Conservation (phyloP, 2,329 filamentous ascomycete species). For the Coniochaeta ligniaria region DNA sequence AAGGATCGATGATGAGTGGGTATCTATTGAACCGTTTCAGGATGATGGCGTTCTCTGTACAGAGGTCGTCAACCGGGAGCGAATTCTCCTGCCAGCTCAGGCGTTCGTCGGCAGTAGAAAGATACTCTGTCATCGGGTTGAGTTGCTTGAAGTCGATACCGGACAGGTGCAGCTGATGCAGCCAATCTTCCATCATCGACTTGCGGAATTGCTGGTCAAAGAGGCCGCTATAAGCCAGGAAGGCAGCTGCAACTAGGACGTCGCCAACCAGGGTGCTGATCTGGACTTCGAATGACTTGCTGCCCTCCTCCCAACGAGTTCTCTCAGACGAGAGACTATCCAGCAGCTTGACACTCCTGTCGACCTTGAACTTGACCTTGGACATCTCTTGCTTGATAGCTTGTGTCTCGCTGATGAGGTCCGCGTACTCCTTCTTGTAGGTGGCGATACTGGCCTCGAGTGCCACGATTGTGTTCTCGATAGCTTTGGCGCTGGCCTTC, state of each 20-base stretch:
- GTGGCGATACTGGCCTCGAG: slow-evolving; percentile 87
- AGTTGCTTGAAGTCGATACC: slow-evolving; percentile 88
- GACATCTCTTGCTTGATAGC: slow-evolving; percentile 97
- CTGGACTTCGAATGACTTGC: slow-evolving; percentile 96
- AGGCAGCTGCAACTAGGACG: slow-evolving; percentile 91
- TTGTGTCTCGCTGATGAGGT: slow-evolving; percentile 92
- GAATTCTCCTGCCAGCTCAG: slow-evolving; percentile 92
- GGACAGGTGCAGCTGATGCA: slow-evolving; percentile 87
- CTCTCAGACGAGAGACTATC: slow-evolving; percentile 94
- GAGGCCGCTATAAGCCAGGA: slow-evolving; percentile 91
- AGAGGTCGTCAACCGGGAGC: slow-evolving; percentile 91
- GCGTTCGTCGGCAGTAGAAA: slow-evolving; percentile 93
- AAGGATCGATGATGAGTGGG: slow-evolving; percentile 96
- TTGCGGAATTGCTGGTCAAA: slow-evolving; percentile 98
- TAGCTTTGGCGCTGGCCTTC: slow-evolving; percentile 86
- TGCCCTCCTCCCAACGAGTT: slow-evolving; percentile 90
- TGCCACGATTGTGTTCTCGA: slow-evolving; percentile 76
- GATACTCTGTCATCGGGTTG: slow-evolving; percentile 91
- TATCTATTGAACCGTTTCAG: slow-evolving; percentile 98
- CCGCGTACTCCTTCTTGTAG: slow-evolving; percentile 94
- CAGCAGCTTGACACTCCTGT: slow-evolving; percentile 87
- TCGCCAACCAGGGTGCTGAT: slow-evolving; percentile 95
- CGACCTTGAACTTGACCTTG: slow-evolving; percentile 94
- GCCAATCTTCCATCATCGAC: slow-evolving; percentile 96
- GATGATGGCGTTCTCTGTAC: slow-evolving; percentile 97